Conservation (phyloP, 208 protist species). For the Leishmania guyanensis region DNA sequence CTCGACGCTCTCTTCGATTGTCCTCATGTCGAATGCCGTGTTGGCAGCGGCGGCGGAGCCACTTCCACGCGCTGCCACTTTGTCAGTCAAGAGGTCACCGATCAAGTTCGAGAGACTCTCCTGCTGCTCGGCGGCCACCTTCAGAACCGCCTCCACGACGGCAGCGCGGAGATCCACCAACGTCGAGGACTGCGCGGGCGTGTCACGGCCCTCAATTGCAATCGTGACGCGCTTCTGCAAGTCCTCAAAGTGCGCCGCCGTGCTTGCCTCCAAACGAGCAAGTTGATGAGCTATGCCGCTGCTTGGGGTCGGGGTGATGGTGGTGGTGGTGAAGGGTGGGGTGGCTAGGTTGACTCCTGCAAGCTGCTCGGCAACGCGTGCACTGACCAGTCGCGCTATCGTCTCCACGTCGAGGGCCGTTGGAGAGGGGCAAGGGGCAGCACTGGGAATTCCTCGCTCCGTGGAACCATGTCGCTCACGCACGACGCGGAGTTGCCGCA, state of each 20-base stretch:
- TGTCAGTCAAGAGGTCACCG: constrained; percentile 34
- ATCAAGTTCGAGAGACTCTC: constrained; percentile 45
- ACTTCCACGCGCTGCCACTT: background rate
- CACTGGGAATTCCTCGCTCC: background rate
- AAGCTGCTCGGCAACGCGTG: constrained; percentile 20
- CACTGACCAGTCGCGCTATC: constrained; percentile 27
- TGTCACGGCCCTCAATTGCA: background rate
- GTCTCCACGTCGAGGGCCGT: constrained; percentile 23
- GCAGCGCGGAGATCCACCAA: constrained; percentile 15
- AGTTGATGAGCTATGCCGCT: constrained; percentile 4
- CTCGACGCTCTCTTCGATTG: constrained; percentile 55
- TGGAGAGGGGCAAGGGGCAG: background rate
- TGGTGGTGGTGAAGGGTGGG: background rate
- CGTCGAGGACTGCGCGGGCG: background rate
- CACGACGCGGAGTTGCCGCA: constrained; percentile 30
- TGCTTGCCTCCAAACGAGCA: constrained; percentile 17
- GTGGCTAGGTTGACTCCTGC: background rate
- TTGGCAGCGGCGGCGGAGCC: constrained; percentile 7
- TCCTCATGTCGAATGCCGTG: constrained; percentile 14
- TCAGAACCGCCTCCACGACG: constrained; percentile 53
- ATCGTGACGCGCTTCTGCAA: constrained; percentile 15
- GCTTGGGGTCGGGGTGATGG: background rate
- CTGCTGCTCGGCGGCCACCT: constrained; percentile 51
- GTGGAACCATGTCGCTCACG: constrained; percentile 2
- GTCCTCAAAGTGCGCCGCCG: constrained; percentile 26